Evolutionary conservation across 176 grass and related monocot species (phyloP).

Genomic region (Avena atlantica): DNA sequence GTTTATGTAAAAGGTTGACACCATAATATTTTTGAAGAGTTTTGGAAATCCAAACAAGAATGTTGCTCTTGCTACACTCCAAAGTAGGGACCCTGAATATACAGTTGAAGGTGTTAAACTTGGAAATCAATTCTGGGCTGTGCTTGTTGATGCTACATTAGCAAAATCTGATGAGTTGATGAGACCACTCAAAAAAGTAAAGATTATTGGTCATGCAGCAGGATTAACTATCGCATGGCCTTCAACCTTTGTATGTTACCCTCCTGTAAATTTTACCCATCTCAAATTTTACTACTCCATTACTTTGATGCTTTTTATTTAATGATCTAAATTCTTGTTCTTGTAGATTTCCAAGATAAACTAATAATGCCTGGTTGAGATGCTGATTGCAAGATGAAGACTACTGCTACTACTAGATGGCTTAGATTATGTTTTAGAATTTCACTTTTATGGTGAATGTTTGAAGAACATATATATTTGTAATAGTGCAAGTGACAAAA

Average conservation of each 20-base stretch:
- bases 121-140: background rate
- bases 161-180: background rate
- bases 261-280: background rate
- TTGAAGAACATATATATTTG: too few relatives aligned
- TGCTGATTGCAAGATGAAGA: too few relatives aligned
- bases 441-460: too few relatives aligned
- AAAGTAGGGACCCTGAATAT: background rate
- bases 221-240: background rate
- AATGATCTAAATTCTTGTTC: too few relatives aligned
- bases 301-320: too few relatives aligned
- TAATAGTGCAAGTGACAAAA: too few relatives aligned
- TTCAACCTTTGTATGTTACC: background rate
- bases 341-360: too few relatives aligned
- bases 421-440: too few relatives aligned
- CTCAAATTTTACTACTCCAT: too few relatives aligned
- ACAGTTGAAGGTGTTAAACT: background rate
- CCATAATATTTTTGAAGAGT: background rate
- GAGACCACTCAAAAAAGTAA: background rate
- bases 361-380: too few relatives aligned
- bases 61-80: background rate
- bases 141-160: background rate
- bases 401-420: too few relatives aligned
- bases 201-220: background rate
- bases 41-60: background rate
- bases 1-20: background rate